Base-by-base conservation (phyloP, 228 moss, liverwort and hornwort species). In the Sphagnum magellanicum region DNA sequence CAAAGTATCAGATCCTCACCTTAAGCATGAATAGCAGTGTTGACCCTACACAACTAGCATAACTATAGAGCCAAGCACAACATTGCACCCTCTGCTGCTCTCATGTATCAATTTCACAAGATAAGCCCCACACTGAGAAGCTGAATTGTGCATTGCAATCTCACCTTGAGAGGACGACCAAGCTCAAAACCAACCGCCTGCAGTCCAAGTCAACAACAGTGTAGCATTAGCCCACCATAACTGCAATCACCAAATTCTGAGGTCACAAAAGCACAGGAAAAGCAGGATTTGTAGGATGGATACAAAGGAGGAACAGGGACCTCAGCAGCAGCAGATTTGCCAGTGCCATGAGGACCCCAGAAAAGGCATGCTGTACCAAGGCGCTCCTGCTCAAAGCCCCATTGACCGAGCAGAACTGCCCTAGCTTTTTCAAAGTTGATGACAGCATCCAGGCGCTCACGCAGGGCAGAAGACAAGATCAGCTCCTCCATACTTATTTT, bases 161-260 rank as follows among this genome's bases (percentile, higher is more conserved):
- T 61, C 65, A 82, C 86, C 87, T 87, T 87, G n/a, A 87, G 71
- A 73, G 87, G 87, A 63, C 87, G 87, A 17, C 87, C 87, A 69
- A 87, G 75, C 67, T 87, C 87, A 75, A 79, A 87, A 32, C 87
- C 87, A 67, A 87, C 79, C 4, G 87, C 83, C 86, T 86, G 82
- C 70, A 69, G 46, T 46, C 61, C 32, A 66, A 17, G 74, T 46
- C 46, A 51, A 57, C 10, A 55, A 52, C 17, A 14, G 51, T 67
- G 10, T 9, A 52, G 5, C 63, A 32, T 64, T 32, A 49, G 17
- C 49, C 49, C 12, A 58, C 5, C 52, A n/a, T 0, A 13, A 50
- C 11, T 60, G 51, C 14, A 10, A 53, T 47, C 61, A 32, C n/a
- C 65, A 6, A 17, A 66, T 61, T 61, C 49, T 32, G 16, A 16